Percentiles rank a stretch among this genome's conserved stretches.
These are phyloP conservation scores for Paramecium tetraurelia DNA, from an alignment of 73 alveolate genomes.

Conservation along the genomic window DNA sequence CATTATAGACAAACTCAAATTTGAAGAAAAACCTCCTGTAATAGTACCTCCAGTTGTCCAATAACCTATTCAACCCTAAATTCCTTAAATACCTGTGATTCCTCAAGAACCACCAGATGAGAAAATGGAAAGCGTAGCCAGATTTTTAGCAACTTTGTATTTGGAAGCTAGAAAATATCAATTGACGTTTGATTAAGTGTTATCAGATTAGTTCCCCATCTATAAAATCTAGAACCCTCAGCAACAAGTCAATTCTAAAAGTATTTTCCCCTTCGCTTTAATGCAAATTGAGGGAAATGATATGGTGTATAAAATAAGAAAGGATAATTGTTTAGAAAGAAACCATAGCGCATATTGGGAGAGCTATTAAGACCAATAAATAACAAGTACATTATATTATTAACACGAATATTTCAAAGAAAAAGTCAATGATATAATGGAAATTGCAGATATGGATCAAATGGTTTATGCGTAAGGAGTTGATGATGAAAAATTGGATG, in stretches of 20 bases:
- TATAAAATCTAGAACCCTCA: neutral
- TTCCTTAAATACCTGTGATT: neutral
- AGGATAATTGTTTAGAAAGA: neutral
- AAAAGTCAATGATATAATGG: neutral
- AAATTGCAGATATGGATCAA: constrained; percentile 46
- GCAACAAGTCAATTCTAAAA: neutral
- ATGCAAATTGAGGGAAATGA: constrained; percentile 4
- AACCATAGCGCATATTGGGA: neutral
- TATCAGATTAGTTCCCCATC: neutral
- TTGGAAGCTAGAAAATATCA: constrained; percentile 19
- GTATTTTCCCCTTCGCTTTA: neutral
- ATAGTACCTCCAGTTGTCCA: neutral
- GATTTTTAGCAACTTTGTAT: constrained; percentile 25
- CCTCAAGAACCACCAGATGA: constrained; percentile 41
- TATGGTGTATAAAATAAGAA: neutral
- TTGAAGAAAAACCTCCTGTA: constrained; percentile 12
- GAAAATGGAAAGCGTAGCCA: neutral
- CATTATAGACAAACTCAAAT: neutral
- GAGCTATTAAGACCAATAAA: neutral
- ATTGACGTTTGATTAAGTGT: neutral
- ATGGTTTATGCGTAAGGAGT: neutral
- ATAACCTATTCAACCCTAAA: neutral
- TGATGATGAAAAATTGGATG: constrained; percentile 32
- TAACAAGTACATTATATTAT: neutral
- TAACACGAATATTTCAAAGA: neutral